phyloP scores from a whole-genome alignment of 176 grass and related monocot genomes.

The Rhynchospora breviuscula region DNA sequence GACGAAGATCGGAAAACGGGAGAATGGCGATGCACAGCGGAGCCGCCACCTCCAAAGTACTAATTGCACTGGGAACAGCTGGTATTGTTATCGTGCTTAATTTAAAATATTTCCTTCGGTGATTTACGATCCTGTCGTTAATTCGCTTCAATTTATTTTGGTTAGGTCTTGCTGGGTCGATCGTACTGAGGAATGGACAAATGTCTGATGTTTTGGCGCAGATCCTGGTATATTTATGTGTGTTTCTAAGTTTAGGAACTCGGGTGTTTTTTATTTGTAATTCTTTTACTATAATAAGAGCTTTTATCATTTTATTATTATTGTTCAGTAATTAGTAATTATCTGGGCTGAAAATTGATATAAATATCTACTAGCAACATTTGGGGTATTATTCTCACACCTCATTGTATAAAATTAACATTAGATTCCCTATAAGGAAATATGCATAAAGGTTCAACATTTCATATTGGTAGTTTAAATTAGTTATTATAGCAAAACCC shows the following conservation, averaged over 20 bases:
- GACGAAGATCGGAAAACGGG: conserved; percentile 37
- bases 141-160: background rate
- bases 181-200: conserved; percentile 73
- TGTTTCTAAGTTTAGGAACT: conserved; percentile 13
- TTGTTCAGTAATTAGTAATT: background rate
- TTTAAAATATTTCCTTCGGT: background rate
- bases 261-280: background rate
- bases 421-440: background rate
- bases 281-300: background rate
- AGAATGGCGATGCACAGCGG: conserved; percentile 81
- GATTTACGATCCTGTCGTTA: background rate
- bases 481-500: background rate
- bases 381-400: background rate
- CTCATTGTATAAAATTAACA: conserved; percentile 4
- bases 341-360: background rate
- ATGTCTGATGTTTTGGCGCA: conserved; percentile 76
- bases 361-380: background rate
- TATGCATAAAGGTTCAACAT: background rate
- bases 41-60: conserved; percentile 73
- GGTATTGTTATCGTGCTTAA: background rate
- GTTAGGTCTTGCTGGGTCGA: conserved; percentile 71
- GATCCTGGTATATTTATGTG: conserved; percentile 48
- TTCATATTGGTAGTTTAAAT: no score
- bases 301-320: background rate
- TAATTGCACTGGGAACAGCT: conserved; percentile 87